Conservation (phyloP, 306 rosid species). For the Prosopis cineraria region DNA sequence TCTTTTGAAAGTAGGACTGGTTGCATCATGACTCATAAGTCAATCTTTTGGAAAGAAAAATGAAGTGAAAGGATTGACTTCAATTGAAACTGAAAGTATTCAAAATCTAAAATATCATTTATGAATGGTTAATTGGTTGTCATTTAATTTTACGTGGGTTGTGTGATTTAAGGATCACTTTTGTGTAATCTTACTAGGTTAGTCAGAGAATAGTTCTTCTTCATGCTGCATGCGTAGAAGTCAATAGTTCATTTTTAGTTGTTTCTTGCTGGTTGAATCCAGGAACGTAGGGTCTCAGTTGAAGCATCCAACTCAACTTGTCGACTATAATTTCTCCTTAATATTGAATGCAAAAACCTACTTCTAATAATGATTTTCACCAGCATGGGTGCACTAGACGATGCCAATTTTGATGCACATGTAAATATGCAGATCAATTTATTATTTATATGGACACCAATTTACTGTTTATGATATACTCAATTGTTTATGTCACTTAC, state of each 20-base stretch:
- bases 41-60: constrained; percentile 8
- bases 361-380: neutral
- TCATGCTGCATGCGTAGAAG: neutral
- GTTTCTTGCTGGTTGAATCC: neutral
- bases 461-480: neutral
- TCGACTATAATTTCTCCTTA: neutral
- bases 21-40: constrained; percentile 16
- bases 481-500: neutral
- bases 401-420: neutral
- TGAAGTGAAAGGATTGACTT: neutral
- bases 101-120: neutral
- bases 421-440: neutral
- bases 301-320: neutral
- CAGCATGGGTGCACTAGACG: neutral
- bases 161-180: neutral
- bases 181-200: constrained; percentile 23
- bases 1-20: neutral
- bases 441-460: neutral
- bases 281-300: neutral
- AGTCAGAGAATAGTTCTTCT: neutral
- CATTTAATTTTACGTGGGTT: neutral
- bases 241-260: neutral
- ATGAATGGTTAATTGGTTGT: neutral
- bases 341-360: neutral
- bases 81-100: constrained; percentile 6